Percentiles rank a stretch among this genome's conserved stretches.
Conservation (phyloP, 2,329 filamentous ascomycete genomes). For the Colletotrichum gloeosporioides region DNA sequence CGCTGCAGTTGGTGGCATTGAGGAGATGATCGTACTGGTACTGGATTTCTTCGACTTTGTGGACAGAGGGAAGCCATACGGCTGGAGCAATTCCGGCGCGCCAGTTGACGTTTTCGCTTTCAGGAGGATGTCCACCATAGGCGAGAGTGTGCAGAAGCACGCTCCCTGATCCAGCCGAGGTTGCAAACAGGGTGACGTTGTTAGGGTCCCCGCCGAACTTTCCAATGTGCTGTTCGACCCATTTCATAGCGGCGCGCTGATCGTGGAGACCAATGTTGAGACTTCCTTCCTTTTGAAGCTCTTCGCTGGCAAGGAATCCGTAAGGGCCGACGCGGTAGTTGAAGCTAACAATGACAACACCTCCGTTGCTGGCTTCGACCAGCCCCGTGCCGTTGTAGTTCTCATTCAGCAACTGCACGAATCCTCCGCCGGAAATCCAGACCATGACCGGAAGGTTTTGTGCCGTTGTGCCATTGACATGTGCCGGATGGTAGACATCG, state of each 20-base stretch:
- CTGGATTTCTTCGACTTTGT: background rate
- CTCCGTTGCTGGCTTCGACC: background rate
- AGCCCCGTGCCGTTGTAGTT: background rate
- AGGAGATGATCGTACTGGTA: background rate
- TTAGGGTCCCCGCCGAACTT: background rate
- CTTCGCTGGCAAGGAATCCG: background rate
- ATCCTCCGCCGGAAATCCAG: background rate
- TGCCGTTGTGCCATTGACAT: background rate
- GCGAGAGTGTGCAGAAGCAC: background rate
- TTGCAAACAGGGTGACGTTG: background rate
- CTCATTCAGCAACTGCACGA: background rate
- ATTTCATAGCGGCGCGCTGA: background rate
- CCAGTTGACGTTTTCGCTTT: background rate
- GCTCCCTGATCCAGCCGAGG: background rate
- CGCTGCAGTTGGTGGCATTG: background rate
- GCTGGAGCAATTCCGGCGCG: background rate
- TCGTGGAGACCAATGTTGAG: background rate
- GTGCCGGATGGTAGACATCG: background rate
- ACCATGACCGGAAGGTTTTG: background rate
- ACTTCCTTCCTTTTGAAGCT: background rate
- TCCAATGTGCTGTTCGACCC: background rate
- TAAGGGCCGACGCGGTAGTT: background rate
- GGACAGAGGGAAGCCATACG: background rate
- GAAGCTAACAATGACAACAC: background rate
- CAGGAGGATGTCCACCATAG: background rate